Evolutionary conservation across 2,329 filamentous ascomycete genomes (phyloP), one percentile per base, ranked within the genome.

Genomic region (Diaporthe australafricana): DNA sequence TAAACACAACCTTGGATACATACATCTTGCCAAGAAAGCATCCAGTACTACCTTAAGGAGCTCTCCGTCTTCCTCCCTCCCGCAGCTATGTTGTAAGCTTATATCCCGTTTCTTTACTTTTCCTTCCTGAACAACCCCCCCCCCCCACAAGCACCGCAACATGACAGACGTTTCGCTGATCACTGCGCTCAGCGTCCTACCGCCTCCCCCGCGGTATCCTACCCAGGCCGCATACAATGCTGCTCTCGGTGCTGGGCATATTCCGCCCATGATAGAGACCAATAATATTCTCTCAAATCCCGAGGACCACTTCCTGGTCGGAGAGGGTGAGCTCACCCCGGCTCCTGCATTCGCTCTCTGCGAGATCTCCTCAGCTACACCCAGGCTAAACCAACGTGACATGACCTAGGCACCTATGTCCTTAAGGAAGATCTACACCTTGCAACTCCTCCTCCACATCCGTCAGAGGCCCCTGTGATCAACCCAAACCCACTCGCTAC

Each of bases 401-500:
- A 14, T 48, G 16, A 48, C 42, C 68, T 77, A 96, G 94, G 95
- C 78, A 96, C 94, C 73, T 99, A 99, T 79, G 88, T 93, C 27
- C 89, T 98, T 53, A 93, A 95, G 81, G 96, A 99, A 83, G 94
- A 98, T 80, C 86, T 99, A 35, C 93, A 95, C 76, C 91, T 99
- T 71, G 96, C 96, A 55, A 98, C 95, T 42, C 96, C 96, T 70
- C 96, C 96, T 74, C 95, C 95, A 17, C 96, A 99, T 83, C 96
- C 96, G 27, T 98, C 95, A 73, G 96, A 99, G 85, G 92, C 94
- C 16, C 95, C 95, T 27, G 84, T 95, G 50, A 84, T 93, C 71
- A 98, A 97, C 79, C 93, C 94, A 55, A 99, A 98, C 79, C 96
- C 96, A 32, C 89, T 99, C 52, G 92, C 94, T 48, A 98, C 96